Evolutionary conservation across 2,329 filamentous ascomycete species (phyloP), one percentile per base, ranked within the genome.

Genomic region (Penicillium sp.): DNA sequence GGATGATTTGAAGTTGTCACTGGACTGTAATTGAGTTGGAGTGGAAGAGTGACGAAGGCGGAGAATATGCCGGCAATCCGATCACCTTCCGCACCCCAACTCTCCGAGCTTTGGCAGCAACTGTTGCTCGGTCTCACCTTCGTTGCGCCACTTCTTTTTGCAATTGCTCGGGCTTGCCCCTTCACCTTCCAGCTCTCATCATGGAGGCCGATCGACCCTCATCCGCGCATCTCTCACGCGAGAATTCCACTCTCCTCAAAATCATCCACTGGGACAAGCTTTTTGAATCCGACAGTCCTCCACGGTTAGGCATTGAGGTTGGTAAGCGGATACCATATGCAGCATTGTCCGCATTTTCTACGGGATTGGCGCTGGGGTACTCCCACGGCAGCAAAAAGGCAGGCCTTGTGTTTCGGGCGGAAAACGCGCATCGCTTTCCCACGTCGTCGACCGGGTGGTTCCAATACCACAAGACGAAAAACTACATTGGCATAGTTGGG

Each of bases 391-490:
- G 86, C 55, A 86, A 86, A 67, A 86, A 83, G 70, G 85, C 90
- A 1, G 87, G 89, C 48, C 81, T 96, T 54, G 88, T 89, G 38
- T 99, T 97, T 78, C 88, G 93, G 52, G 94, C 94, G 56, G 94
- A 99, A 76, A 96, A 99, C 70, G 92, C 94, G 1, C 94, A 99
- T 79, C 90, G 93, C 62, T 86, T 97, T 58, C 94, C 94, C 18
- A 86, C 85, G 3, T 87, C 87, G 1, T 87, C 90, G 24, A 85
- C 87, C 2, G 93, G 92, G 16, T 99, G 94, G 94, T 99, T 93
- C 71, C 84, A 97, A n/a, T 99, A 99, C 75, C 93, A 97, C 79
- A 97, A 97, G 77, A 91, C 86, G 71, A 97, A 97, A 75, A 97
- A 96, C 75, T 97, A 99, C 77, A 86, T 91, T 66, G 83, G 89